Percentiles rank a stretch among this genome's conserved stretches.
phyloP scores from a whole-genome alignment of 352 stramenopile genomes.

The Phytophthora sojae region DNA sequence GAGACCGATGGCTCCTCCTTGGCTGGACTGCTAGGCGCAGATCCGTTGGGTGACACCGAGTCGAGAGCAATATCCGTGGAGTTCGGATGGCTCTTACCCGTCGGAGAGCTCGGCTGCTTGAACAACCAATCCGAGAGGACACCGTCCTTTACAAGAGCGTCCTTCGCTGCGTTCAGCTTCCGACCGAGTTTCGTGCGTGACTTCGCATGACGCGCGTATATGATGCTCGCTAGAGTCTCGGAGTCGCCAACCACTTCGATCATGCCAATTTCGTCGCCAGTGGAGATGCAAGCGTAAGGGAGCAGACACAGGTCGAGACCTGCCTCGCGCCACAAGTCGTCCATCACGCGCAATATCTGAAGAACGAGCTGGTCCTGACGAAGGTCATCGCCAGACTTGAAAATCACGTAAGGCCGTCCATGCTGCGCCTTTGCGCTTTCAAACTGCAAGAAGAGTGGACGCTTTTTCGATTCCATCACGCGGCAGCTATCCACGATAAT shows the following conservation, averaged over 20 bases:
- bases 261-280: slow-evolving; percentile 86
- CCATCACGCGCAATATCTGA: slow-evolving; percentile 92
- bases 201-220: slow-evolving; percentile 73
- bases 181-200: slow-evolving; percentile 67
- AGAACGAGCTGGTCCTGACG: slow-evolving; percentile 95
- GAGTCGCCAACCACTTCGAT: slow-evolving; percentile 91
- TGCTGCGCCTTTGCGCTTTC: slow-evolving; percentile 74
- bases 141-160: slow-evolving; percentile 64
- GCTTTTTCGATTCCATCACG: slow-evolving; percentile 96
- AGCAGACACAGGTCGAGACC: slow-evolving; percentile 86
- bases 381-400: slow-evolving; percentile 94
- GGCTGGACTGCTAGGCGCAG: slow-evolving; percentile 18
- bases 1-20: slow-evolving; percentile 40
- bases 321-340: slow-evolving; percentile 89
- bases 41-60: slow-evolving; percentile 19
- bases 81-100: slow-evolving; percentile 2
- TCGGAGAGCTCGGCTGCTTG: slow-evolving; percentile 18
- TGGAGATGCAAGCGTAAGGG: slow-evolving; percentile 90
- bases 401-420: slow-evolving; percentile 82
- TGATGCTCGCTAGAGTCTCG: slow-evolving; percentile 90
- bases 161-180: slow-evolving; percentile 74
- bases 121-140: slow-evolving; percentile 86
- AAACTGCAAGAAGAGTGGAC: slow-evolving; percentile 90
- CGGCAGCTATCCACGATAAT: slow-evolving; percentile 86
- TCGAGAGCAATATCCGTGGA: slow-evolving; percentile 20